phyloP scores from a whole-genome alignment of 345 rosid species.

The Isatis tinctoria region DNA sequence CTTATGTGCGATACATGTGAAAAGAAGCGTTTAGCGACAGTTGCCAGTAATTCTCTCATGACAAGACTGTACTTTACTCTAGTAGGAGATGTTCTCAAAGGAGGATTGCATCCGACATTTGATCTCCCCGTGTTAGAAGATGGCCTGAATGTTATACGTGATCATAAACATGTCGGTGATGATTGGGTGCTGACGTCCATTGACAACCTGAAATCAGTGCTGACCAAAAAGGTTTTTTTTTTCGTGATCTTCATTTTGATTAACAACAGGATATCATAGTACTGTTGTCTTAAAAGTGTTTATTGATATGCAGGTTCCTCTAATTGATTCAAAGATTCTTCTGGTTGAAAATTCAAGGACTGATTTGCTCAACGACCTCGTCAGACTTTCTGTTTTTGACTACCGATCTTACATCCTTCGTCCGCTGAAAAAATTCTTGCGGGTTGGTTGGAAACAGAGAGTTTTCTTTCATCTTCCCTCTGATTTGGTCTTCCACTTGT shows the following conservation, averaged over 20 bases:
- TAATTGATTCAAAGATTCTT: slow-evolving; percentile 14
- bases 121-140: background rate
- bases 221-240: background rate
- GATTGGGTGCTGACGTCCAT: background rate
- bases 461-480: too few species aligned
- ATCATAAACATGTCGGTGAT: slow-evolving; percentile 2
- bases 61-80: background rate
- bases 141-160: slow-evolving; percentile 5
- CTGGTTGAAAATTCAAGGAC: background rate
- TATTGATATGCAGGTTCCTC: background rate
- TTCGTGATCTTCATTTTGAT: background rate
- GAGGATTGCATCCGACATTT: background rate
- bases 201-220: background rate
- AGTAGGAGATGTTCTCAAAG: slow-evolving; percentile 19
- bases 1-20: slow-evolving; percentile 8
- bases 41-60: background rate
- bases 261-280: background rate
- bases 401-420: background rate
- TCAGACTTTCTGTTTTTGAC: background rate
- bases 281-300: background rate
- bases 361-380: background rate
- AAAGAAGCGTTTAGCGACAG: background rate
- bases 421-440: background rate
- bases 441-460: background rate
- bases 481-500: too few species aligned